Percentiles rank a stretch among this genome's conserved stretches.
Conservation (phyloP, 495 filamentous ascomycete genomes). For the Symbiotaphrina buchneri region DNA sequence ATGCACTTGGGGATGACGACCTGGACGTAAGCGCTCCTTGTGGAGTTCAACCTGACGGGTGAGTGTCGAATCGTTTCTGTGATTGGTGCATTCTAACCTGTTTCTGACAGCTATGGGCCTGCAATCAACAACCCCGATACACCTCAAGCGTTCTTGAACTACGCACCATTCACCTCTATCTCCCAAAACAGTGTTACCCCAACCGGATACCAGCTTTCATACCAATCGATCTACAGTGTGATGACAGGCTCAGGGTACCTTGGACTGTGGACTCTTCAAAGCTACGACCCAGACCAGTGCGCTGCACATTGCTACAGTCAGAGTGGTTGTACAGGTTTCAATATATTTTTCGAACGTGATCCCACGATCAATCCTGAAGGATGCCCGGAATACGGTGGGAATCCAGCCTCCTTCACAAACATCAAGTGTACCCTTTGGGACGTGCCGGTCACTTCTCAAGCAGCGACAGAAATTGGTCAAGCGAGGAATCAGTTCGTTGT, state of each 20-base stretch:
- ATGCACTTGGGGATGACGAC: too few relatives aligned
- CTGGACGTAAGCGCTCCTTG: too few relatives aligned
- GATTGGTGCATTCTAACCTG: too few relatives aligned
- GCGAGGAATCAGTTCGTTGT: conserved; percentile 17
- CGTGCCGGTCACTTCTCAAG: conserved; percentile 9
- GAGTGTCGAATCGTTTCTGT: too few relatives aligned
- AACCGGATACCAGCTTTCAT: conserved; percentile 16
- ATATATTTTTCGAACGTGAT: conserved; percentile 25
- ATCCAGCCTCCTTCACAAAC: conserved; percentile 22
- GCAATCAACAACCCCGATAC: conserved; percentile 14
- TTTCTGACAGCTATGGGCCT: too few relatives aligned
- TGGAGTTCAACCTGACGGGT: too few relatives aligned
- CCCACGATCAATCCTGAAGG: conserved; percentile 13
- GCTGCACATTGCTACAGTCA: conserved; percentile 10
- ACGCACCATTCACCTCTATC: conserved; percentile 5
- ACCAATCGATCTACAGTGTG: conserved; percentile 15
- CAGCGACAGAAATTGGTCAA: conserved; percentile 17
- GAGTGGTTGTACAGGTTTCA: conserved; percentile 17
- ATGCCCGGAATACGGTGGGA: too few relatives aligned
- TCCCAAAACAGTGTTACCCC: conserved; percentile 14
- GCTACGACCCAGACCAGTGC: conserved; percentile 20
- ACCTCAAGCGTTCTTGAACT: conserved; percentile 11
- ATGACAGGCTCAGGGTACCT: conserved; percentile 17
- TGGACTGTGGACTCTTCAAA: conserved; percentile 14
- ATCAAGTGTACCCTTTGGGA: conserved; percentile 30